phyloP scores from a whole-genome alignment of 2,329 filamentous ascomycete genomes.

The Lachnum nothofagi region DNA sequence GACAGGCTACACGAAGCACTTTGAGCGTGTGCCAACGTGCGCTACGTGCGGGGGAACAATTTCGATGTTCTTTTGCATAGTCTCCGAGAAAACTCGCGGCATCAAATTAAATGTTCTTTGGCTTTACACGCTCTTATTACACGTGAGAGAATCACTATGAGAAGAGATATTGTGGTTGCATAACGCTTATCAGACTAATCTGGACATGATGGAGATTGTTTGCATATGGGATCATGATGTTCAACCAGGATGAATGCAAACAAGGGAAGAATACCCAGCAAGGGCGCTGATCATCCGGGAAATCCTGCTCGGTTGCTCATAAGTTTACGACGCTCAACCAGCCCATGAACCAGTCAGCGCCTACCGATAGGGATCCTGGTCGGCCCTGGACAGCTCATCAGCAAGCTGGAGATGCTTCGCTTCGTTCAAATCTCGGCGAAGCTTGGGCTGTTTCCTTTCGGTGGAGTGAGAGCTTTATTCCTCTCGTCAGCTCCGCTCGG shows the following conservation, averaged over 20 bases:
- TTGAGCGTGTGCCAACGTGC: not conserved
- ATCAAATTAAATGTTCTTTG: too few relatives aligned
- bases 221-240: slow-evolving; percentile 29
- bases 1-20: slow-evolving; percentile 9
- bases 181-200: slow-evolving; percentile 9
- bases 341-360: not conserved
- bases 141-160: too few relatives aligned
- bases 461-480: too few relatives aligned
- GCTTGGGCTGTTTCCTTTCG: too few relatives aligned
- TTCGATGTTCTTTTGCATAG: not conserved
- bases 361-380: too few relatives aligned
- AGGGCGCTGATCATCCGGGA: slow-evolving; percentile 23
- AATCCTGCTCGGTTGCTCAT: slow-evolving; percentile 13
- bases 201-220: slow-evolving; percentile 17
- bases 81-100: not conserved
- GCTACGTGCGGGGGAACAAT: not conserved
- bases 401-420: too few relatives aligned
- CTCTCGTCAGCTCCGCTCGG: too few relatives aligned
- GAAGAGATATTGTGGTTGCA: slow-evolving; percentile 18
- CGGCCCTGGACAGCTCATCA: too few relatives aligned
- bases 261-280: slow-evolving; percentile 17
- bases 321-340: slow-evolving; percentile 1
- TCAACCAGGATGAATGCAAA: slow-evolving; percentile 19
- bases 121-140: too few relatives aligned
- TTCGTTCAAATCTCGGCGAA: too few relatives aligned